phyloP scores from a whole-genome alignment of 208 protist genomes.

The Porcisia hertigi region DNA sequence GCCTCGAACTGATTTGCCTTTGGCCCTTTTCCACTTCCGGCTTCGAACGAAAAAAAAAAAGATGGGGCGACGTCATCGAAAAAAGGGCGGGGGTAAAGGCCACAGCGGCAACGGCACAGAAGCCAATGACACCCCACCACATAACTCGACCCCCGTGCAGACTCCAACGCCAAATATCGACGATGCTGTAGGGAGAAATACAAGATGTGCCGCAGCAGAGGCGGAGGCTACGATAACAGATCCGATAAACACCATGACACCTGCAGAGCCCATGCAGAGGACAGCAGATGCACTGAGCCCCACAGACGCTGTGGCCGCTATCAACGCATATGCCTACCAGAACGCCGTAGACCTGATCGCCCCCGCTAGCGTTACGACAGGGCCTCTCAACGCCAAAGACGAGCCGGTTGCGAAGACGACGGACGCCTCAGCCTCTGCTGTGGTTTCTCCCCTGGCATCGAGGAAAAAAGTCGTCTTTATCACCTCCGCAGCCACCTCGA shows the following conservation, averaged over 20 bases:
- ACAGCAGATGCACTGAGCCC: neutral
- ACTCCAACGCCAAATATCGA: neutral
- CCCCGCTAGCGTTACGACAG: neutral
- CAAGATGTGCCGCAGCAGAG: neutral
- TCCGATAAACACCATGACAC: neutral
- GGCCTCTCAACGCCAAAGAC: neutral
- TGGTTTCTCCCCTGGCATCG: neutral
- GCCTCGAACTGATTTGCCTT: too few species aligned
- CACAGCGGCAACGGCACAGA: neutral
- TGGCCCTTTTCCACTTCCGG: neutral
- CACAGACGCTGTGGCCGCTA: constrained; percentile 21
- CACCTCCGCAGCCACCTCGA: constrained; percentile 17
- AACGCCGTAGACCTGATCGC: constrained; percentile 1
- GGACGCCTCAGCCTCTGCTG: neutral
- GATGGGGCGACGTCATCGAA: constrained; percentile 6
- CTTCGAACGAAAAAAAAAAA: neutral
- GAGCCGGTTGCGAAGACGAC: neutral
- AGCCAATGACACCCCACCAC: neutral
- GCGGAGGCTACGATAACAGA: neutral
- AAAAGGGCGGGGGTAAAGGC: neutral
- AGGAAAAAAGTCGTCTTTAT: constrained; percentile 24
- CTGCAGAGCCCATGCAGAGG: neutral
- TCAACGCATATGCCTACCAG: constrained; percentile 34
- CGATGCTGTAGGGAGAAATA: neutral
- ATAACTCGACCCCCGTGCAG: neutral